Evolutionary conservation across 2,329 filamentous ascomycete genomes (phyloP).

Genomic region (Fusarium liriodendri): DNA sequence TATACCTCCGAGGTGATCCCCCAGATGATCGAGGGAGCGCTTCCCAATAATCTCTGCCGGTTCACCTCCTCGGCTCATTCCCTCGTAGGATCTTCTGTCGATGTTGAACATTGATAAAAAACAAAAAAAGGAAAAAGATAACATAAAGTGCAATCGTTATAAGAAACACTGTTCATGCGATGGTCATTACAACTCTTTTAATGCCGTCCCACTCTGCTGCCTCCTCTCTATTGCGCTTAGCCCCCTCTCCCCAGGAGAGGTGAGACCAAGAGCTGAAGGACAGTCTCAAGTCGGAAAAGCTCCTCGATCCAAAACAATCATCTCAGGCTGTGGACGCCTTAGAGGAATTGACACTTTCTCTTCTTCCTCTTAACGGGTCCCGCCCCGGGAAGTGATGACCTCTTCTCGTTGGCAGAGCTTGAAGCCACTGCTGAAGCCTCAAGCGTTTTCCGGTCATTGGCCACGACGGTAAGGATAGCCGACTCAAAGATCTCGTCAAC

Average conservation of each 20-base stretch:
- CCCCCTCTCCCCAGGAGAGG: slow-evolving; percentile 33
- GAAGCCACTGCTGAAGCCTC: slow-evolving; percentile 59
- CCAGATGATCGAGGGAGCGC: slow-evolving; percentile 31
- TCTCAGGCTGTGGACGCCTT: slow-evolving; percentile 47
- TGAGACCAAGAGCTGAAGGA: slow-evolving; percentile 22
- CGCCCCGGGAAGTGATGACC: slow-evolving; percentile 55
- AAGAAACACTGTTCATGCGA: slow-evolving; percentile 52
- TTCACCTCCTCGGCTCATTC: slow-evolving; percentile 32
- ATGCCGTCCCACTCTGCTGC: slow-evolving; percentile 40
- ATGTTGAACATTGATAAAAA: slow-evolving; percentile 37
- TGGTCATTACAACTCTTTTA: slow-evolving; percentile 56
- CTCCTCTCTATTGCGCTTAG: slow-evolving; percentile 21
- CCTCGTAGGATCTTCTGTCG: slow-evolving; percentile 33
- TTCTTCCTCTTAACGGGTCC: slow-evolving; percentile 79
- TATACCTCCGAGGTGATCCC: slow-evolving; percentile 31
- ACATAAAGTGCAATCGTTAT: slow-evolving; percentile 49
- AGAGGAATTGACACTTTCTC: slow-evolving; percentile 85
- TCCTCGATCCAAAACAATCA: slow-evolving; percentile 32
- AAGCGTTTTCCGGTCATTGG: slow-evolving; percentile 77
- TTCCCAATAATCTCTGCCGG: slow-evolving; percentile 37
- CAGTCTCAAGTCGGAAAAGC: slow-evolving; percentile 25
- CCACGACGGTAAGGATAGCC: slow-evolving; percentile 90
- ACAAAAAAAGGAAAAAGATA: slow-evolving; percentile 40
- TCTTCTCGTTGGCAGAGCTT: slow-evolving; percentile 52
- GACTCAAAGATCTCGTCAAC: slow-evolving; percentile 97